A percentile compares a stretch with the other conserved stretches of the same genome.
phyloP scores from a whole-genome alignment of 1,284 basidiomycete species.

The Mycena citricolor region DNA sequence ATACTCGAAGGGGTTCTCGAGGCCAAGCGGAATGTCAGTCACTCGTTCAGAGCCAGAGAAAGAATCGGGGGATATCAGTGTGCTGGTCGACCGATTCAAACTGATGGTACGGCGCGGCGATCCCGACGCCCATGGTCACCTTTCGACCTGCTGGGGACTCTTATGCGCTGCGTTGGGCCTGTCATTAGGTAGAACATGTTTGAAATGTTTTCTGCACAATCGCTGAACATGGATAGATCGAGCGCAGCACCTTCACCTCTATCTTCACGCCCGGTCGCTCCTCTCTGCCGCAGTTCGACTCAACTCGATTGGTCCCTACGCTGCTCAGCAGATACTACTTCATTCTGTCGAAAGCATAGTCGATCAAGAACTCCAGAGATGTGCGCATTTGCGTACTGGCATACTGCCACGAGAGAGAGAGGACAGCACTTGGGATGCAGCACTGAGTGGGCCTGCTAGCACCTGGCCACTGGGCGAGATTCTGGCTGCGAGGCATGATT shows the following conservation, averaged over 20 bases:
- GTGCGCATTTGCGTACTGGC: slow-evolving; percentile 47
- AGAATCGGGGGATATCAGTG: slow-evolving; percentile 26
- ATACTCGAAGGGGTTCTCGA: slow-evolving; percentile 78
- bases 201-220: slow-evolving; percentile 10
- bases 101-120: slow-evolving; percentile 57
- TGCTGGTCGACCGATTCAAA: slow-evolving; percentile 73
- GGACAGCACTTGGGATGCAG: slow-evolving; percentile 37
- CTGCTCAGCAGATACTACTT: slow-evolving; percentile 84
- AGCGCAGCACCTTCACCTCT: slow-evolving; percentile 84
- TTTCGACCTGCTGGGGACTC: slow-evolving; percentile 89
- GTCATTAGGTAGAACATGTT: slow-evolving; percentile 56
- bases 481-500: slow-evolving; percentile 84
- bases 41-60: slow-evolving; percentile 24
- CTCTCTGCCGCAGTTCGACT: slow-evolving; percentile 90
- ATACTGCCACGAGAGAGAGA: slow-evolving; percentile 23
- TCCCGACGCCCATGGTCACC: slow-evolving; percentile 70
- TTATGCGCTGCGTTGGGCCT: slow-evolving; percentile 79
- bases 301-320: slow-evolving; percentile 92
- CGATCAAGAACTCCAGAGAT: slow-evolving; percentile 47
- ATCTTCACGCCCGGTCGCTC: slow-evolving; percentile 87
- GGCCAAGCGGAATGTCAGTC: slow-evolving; percentile 40
- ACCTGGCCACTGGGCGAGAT: slow-evolving; percentile 99
- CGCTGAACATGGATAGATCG: slow-evolving; percentile 49
- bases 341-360: slow-evolving; percentile 71
- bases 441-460: slow-evolving; percentile 66